A percentile compares a stretch with the other conserved stretches of the same genome.
phyloP scores from a whole-genome alignment of 371 early-diverging fungal species.

The Actinomucor elegans region DNA sequence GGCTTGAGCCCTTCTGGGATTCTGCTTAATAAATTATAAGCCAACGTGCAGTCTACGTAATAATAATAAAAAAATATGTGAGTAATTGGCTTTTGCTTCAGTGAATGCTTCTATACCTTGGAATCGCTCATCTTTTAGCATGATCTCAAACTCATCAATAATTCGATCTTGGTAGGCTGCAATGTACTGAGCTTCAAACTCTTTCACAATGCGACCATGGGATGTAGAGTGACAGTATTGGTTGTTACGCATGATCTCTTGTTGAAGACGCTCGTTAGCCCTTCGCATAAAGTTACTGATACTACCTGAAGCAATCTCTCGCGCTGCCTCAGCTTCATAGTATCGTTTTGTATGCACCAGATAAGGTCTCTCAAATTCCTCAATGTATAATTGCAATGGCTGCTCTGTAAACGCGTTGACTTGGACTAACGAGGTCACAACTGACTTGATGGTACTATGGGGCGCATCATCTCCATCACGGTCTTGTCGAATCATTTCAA shows the following conservation, averaged over 20 bases:
- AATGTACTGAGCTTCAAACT: constrained; percentile 77
- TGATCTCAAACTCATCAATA: constrained; percentile 68
- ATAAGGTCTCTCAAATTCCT: constrained; percentile 79
- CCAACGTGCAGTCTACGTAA: constrained; percentile 75
- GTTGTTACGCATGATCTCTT: constrained; percentile 56
- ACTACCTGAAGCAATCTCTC: constrained; percentile 52
- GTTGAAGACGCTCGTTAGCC: constrained; percentile 53
- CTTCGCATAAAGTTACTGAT: constrained; percentile 75
- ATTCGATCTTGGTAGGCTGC: constrained; percentile 66
- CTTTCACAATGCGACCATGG: constrained; percentile 64
- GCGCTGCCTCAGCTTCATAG: constrained; percentile 72
- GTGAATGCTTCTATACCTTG: too few species aligned
- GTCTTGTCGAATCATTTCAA: constrained; percentile 69
- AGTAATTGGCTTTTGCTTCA: too few species aligned
- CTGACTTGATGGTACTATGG: constrained; percentile 54
- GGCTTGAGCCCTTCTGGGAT: constrained; percentile 67
- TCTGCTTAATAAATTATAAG: constrained; percentile 63
- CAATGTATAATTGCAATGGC: constrained; percentile 72
- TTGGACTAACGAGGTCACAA: constrained; percentile 66
- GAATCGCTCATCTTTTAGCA: constrained; percentile 66
- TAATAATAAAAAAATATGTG: too few species aligned
- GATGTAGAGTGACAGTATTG: constrained; percentile 73
- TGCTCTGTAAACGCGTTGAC: constrained; percentile 70
- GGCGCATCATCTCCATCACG: constrained; percentile 69
- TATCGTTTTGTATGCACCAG: constrained; percentile 69